Evolutionary conservation across 2,329 filamentous ascomycete species (phyloP).

Genomic region (Monosporascus sp.): DNA sequence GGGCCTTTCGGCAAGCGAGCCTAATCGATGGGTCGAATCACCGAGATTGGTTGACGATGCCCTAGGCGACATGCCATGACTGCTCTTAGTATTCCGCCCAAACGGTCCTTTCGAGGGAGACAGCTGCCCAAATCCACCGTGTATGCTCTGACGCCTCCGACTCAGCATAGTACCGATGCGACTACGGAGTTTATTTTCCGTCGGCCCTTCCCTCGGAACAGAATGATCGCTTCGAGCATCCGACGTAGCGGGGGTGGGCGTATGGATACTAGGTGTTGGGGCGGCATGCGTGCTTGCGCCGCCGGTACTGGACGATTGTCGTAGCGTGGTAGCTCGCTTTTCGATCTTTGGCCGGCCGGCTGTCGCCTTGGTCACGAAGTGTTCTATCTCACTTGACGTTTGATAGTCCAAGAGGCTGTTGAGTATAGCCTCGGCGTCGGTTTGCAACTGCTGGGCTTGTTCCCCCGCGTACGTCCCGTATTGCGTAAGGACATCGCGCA

Average conservation of each 20-base stretch:
- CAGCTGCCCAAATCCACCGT: constrained; percentile 54
- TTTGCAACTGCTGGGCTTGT: constrained; percentile 69
- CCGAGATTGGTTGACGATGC: constrained; percentile 55
- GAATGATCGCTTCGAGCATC: constrained; percentile 44
- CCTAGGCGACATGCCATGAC: constrained; percentile 58
- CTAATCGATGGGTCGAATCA: constrained; percentile 47
- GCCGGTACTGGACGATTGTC: constrained; percentile 36
- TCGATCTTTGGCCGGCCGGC: constrained; percentile 40
- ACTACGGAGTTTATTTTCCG: constrained; percentile 54
- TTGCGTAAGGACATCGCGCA: constrained; percentile 87
- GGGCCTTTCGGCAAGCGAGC: constrained; percentile 54
- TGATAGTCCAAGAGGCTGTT: constrained; percentile 80
- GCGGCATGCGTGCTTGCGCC: constrained; percentile 22
- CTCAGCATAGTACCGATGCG: constrained; percentile 67
- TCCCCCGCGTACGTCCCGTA: constrained; percentile 91
- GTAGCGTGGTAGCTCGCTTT: constrained; percentile 34
- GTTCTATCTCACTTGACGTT: constrained; percentile 80
- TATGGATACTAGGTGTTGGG: constrained; percentile 21
- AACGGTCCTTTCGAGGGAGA: constrained; percentile 57
- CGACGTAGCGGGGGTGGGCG: constrained; percentile 27
- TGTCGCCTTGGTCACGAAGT: constrained; percentile 49
- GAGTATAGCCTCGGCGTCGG: constrained; percentile 72
- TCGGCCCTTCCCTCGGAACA: constrained; percentile 33
- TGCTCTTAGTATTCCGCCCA: constrained; percentile 56
- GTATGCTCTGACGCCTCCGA: constrained; percentile 60